Evolutionary conservation across 2,329 filamentous ascomycete genomes (phyloP).

Genomic region (Fusarium subtropicale): DNA sequence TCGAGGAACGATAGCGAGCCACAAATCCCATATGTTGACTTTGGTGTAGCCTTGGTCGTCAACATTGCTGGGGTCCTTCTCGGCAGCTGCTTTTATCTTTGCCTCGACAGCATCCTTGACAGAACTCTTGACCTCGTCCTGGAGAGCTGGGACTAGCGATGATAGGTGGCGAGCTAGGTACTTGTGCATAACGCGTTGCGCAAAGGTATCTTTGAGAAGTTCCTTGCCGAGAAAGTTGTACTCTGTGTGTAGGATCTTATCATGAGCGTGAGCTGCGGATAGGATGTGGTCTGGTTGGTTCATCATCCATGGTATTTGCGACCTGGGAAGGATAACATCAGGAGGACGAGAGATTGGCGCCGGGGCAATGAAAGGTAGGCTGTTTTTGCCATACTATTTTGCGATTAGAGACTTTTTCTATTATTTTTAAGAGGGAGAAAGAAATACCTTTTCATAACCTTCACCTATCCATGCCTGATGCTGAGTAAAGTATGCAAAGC

Average conservation of each 20-base stretch:
- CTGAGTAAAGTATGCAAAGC: slow-evolving; percentile 53
- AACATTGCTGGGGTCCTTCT: slow-evolving; percentile 17
- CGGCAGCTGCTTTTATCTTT: slow-evolving; percentile 15
- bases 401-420: neutral
- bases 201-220: slow-evolving; percentile 54
- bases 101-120: slow-evolving; percentile 52
- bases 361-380: slow-evolving; percentile 57
- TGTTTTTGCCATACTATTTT: slow-evolving; percentile 55
- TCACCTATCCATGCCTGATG: slow-evolving; percentile 57
- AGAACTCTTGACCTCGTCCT: slow-evolving; percentile 54
- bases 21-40: slow-evolving; percentile 59
- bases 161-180: slow-evolving; percentile 57
- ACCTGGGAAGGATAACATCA: slow-evolving; percentile 59
- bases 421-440: neutral
- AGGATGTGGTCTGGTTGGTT: slow-evolving; percentile 59
- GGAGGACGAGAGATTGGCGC: slow-evolving; percentile 55
- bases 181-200: slow-evolving; percentile 58
- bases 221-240: slow-evolving; percentile 58
- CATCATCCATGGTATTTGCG: slow-evolving; percentile 60
- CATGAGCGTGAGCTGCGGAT: slow-evolving; percentile 57
- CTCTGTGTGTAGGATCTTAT: slow-evolving; percentile 52
- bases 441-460: slow-evolving; percentile 56
- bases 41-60: slow-evolving; percentile 53
- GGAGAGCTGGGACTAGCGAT: slow-evolving; percentile 54
- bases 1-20: slow-evolving; percentile 56